Evolutionary conservation across 2,329 filamentous ascomycete genomes (phyloP).

Genomic region (Aspergillus japonicus): DNA sequence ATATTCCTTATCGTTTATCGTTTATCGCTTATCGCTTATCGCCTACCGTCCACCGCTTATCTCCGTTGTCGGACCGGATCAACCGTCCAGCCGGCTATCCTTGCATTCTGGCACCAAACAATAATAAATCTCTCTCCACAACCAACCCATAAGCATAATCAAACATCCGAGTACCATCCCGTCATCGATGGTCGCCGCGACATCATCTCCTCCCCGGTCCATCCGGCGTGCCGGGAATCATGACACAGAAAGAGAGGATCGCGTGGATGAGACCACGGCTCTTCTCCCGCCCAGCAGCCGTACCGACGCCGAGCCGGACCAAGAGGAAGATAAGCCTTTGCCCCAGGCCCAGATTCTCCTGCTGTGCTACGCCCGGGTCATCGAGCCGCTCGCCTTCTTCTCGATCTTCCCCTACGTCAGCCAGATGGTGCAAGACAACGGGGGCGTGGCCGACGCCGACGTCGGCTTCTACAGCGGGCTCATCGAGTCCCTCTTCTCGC

Average conservation of each 20-base stretch:
- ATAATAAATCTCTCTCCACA: too few relatives aligned
- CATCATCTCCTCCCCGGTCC: neutral
- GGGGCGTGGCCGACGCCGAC: constrained; percentile 49
- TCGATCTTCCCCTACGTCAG: constrained; percentile 79
- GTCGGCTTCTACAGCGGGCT: constrained; percentile 78
- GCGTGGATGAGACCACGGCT: neutral
- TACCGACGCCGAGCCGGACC: neutral
- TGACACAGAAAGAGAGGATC: neutral
- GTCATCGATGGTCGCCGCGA: neutral
- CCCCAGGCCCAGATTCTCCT: constrained; percentile 56
- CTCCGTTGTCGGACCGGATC: too few relatives aligned
- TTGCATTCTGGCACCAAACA: too few relatives aligned
- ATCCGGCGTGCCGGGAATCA: neutral
- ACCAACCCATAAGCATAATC: too few relatives aligned
- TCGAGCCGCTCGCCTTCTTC: constrained; percentile 81
- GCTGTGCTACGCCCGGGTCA: constrained; percentile 69
- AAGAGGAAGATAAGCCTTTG: constrained; percentile 50
- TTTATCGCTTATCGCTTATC: too few relatives aligned
- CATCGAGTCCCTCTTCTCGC: constrained; percentile 69
- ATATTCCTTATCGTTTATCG: too few relatives aligned
- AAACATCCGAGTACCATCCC: too few relatives aligned
- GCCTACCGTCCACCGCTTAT: too few relatives aligned
- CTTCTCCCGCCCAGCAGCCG: neutral
- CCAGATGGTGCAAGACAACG: constrained; percentile 70
- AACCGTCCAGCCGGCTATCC: too few relatives aligned